These are phyloP conservation scores for Ceriops zippeliana DNA, from an alignment of 345 rosid genomes.

Conservation along the genomic window DNA sequence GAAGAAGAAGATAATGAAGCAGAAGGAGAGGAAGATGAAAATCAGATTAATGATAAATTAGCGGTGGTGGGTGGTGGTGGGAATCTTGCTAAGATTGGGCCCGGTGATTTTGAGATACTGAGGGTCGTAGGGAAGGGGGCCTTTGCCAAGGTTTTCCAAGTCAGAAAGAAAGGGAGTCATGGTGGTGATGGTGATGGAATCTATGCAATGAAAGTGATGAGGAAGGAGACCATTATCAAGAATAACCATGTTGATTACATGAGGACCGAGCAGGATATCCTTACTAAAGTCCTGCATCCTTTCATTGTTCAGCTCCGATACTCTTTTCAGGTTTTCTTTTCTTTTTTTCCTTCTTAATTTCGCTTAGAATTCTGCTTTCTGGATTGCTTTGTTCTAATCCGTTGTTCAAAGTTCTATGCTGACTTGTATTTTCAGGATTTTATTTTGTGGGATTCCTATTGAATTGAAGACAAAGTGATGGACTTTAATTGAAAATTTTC, in stretches of 20 bases:
- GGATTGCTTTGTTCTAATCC: background rate
- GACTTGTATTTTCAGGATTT: background rate
- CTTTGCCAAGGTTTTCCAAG: constrained; percentile 68
- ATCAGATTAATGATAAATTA: background rate
- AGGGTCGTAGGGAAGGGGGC: constrained; percentile 68
- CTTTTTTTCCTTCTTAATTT: background rate
- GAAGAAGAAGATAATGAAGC: constrained; percentile 38
- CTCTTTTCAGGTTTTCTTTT: constrained; percentile 58
- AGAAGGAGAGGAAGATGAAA: constrained; percentile 5
- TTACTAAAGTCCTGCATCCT: constrained; percentile 64
- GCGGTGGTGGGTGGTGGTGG: constrained; percentile 7
- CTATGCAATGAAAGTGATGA: constrained; percentile 77
- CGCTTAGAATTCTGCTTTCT: background rate
- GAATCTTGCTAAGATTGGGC: constrained; percentile 34
- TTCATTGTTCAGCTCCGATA: constrained; percentile 66
- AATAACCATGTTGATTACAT: constrained; percentile 75
- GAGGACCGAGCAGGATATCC: constrained; percentile 75
- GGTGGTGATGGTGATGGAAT: constrained; percentile 48
- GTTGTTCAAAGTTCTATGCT: background rate
- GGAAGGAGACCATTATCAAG: constrained; percentile 55
- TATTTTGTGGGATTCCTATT: too few relatives aligned
- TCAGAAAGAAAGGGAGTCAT: constrained; percentile 35
- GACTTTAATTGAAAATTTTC: too few relatives aligned
- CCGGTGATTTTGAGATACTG: constrained; percentile 59
- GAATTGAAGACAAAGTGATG: too few relatives aligned